Conservation (phyloP, 352 stramenopile genomes). For the Phytophthora melonis region DNA sequence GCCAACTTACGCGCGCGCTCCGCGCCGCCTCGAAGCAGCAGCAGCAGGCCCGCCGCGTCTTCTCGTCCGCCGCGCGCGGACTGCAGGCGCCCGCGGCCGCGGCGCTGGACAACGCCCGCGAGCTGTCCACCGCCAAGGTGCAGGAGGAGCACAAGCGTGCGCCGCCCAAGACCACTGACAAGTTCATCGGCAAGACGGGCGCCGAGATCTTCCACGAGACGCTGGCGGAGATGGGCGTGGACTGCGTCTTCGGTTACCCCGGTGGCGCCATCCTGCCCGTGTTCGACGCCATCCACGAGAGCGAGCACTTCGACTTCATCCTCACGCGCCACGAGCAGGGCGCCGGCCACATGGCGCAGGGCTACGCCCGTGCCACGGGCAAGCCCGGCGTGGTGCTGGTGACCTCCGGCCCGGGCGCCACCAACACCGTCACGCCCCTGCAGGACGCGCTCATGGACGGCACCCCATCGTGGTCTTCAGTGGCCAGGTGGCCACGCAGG, state of each 20-base stretch:
- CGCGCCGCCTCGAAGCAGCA: conserved; percentile 36
- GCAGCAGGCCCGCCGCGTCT: conserved; percentile 16
- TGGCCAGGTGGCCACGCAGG: conserved; percentile 94
- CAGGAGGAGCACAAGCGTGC: conserved; percentile 47
- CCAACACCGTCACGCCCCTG: conserved; percentile 95
- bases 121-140: conserved; percentile 49
- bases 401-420: conserved; percentile 94
- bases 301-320: conserved; percentile 84
- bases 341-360: conserved; percentile 88
- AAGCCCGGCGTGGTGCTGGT: conserved; percentile 94
- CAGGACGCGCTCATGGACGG: conserved; percentile 96
- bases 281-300: conserved; percentile 95
- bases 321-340: conserved; percentile 86
- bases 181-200: conserved; percentile 93
- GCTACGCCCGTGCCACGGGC: conserved; percentile 83
- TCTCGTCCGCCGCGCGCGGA: conserved; percentile 34
- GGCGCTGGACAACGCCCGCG: conserved; percentile 26
- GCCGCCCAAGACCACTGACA: conserved; percentile 70
- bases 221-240: conserved; percentile 90
- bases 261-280: conserved; percentile 94
- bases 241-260: conserved; percentile 95
- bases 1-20: conserved; percentile 55
- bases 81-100: conserved; percentile 22
- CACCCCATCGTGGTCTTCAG: conserved; percentile 95
- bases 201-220: conserved; percentile 96